Conservation (phyloP, 2,329 filamentous ascomycete genomes). For the Alternaria metachromatica region DNA sequence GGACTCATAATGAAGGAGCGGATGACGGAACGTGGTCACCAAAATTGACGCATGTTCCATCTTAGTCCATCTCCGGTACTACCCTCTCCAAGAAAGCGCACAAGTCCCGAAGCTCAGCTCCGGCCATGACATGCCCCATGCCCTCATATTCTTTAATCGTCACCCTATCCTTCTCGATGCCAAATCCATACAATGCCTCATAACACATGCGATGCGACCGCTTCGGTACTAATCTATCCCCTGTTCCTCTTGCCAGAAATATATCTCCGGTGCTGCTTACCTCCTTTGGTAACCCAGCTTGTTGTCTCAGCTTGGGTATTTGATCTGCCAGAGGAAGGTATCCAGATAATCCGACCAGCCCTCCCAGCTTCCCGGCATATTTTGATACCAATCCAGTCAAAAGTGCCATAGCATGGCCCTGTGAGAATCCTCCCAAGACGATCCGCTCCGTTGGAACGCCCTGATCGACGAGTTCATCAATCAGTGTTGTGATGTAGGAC, state of each 20-base stretch:
- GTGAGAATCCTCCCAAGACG: conserved; percentile 57
- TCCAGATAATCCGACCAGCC: conserved; percentile 55
- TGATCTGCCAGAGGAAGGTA: conserved; percentile 55
- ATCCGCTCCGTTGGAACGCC: conserved; percentile 54
- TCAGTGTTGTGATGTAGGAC: conserved; percentile 51
- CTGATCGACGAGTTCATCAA: conserved; percentile 51
- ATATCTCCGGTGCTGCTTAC: conserved; percentile 48
- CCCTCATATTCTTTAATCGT: conserved; percentile 57
- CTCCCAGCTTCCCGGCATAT: conserved; percentile 50
- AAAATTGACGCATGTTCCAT: background rate
- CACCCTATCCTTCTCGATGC: conserved; percentile 48
- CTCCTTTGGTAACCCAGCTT: conserved; percentile 43
- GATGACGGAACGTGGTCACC: background rate
- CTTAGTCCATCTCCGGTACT: conserved; percentile 36
- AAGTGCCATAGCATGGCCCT: conserved; percentile 56
- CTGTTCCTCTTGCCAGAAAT: conserved; percentile 57
- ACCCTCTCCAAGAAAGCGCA: conserved; percentile 53
- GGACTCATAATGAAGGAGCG: conserved; percentile 12
- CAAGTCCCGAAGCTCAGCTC: conserved; percentile 55
- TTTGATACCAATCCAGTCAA: conserved; percentile 52
- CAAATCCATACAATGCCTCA: conserved; percentile 50
- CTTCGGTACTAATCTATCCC: conserved; percentile 57
- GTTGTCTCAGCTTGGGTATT: conserved; percentile 49
- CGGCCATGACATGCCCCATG: conserved; percentile 54
- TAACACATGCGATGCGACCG: conserved; percentile 52